phyloP scores from a whole-genome alignment of 441 rosid genomes.

The Bruguiera hainesii region DNA sequence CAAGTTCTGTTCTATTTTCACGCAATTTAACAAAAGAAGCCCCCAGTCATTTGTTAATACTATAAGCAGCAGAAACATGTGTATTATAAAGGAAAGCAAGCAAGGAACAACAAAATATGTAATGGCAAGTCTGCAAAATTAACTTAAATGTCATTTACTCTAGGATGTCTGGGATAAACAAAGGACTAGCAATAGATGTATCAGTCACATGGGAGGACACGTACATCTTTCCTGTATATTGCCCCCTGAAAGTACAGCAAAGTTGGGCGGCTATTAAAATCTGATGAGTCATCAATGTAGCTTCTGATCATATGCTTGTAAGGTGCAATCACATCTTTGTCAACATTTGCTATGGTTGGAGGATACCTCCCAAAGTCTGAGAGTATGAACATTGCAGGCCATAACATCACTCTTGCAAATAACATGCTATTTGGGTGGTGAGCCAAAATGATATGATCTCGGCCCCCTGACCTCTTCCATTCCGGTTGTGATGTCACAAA shows the following conservation, averaged over 20 bases:
- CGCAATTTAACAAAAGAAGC: too few species aligned
- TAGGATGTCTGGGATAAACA: too few species aligned
- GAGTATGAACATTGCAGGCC: slow-evolving; percentile 76
- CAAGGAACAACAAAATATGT: too few species aligned
- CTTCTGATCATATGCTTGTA: slow-evolving; percentile 70
- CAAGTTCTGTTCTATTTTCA: too few species aligned
- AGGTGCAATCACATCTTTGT: slow-evolving; percentile 87
- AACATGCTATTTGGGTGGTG: slow-evolving; percentile 94
- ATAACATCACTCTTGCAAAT: slow-evolving; percentile 64
- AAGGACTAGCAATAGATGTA: neutral
- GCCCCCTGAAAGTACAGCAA: slow-evolving; percentile 93
- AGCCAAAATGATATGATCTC: slow-evolving; percentile 75
- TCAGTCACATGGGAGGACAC: slow-evolving; percentile 23
- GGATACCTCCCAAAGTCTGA: slow-evolving; percentile 94
- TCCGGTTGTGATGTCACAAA: slow-evolving; percentile 56
- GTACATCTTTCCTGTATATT: slow-evolving; percentile 90
- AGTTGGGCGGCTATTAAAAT: slow-evolving; percentile 55
- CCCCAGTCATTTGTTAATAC: too few species aligned
- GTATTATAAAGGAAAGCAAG: too few species aligned
- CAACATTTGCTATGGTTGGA: slow-evolving; percentile 67
- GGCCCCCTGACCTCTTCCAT: slow-evolving; percentile 77
- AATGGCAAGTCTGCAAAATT: too few species aligned
- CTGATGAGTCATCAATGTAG: slow-evolving; percentile 54
- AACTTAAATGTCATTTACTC: too few species aligned
- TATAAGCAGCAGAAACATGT: too few species aligned